Percentiles rank a stretch among this genome's conserved stretches.
These are phyloP conservation scores for Mallotus repandus DNA, from an alignment of 441 rosid species.

Conservation along the genomic window DNA sequence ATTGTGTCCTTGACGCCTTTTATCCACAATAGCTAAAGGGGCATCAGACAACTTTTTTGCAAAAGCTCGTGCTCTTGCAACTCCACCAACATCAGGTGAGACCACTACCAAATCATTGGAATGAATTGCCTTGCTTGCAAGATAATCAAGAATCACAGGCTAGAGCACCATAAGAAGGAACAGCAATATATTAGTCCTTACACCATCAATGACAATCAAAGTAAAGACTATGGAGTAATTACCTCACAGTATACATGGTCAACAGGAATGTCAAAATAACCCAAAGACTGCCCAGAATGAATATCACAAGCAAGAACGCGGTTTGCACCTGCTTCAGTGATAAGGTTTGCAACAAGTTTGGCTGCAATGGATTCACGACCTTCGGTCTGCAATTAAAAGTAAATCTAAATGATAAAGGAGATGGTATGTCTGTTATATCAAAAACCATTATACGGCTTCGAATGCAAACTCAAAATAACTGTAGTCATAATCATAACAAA, in stretches of 20 bases:
- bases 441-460: too few species aligned
- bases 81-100: conserved; percentile 98
- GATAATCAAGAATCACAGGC: conserved; percentile 98
- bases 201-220: not conserved
- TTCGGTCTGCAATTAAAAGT: conserved; percentile 57
- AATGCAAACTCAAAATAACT: not conserved
- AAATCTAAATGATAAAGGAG: not conserved
- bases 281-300: conserved; percentile 98
- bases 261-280: conserved; percentile 94
- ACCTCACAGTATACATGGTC: conserved; percentile 98
- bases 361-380: conserved; percentile 98
- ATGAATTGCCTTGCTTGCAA: conserved; percentile 84
- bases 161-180: conserved; percentile 20
- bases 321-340: conserved; percentile 89
- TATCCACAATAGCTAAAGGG: conserved; percentile 94
- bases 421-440: not conserved
- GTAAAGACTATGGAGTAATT: conserved; percentile 4
- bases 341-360: conserved; percentile 69
- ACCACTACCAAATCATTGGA: conserved; percentile 87
- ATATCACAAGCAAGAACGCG: conserved; percentile 98
- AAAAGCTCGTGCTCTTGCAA: conserved; percentile 92
- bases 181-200: not conserved
- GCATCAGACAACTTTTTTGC: conserved; percentile 95
- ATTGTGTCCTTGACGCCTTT: conserved; percentile 94
- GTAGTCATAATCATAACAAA: too few species aligned